Percentiles rank a stretch among this genome's conserved stretches.
These are phyloP conservation scores for Hyphopichia homilentoma DNA, from an alignment of 805 yeast species.

Conservation along the genomic window DNA sequence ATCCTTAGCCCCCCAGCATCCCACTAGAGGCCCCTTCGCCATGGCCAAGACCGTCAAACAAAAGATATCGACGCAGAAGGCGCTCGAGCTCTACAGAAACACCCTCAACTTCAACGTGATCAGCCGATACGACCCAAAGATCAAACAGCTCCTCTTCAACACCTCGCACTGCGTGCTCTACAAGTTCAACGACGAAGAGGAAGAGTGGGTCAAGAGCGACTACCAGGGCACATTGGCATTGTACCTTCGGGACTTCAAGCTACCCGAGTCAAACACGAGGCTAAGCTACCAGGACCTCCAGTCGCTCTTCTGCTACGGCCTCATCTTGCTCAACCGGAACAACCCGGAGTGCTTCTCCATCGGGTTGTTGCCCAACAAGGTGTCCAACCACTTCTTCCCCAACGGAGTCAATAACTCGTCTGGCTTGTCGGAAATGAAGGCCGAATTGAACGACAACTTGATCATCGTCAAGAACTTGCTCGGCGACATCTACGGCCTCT, in stretches of 20 bases:
- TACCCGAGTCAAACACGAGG: conserved; percentile 14
- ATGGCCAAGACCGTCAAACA: conserved; percentile 9
- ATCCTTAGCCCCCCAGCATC: no score
- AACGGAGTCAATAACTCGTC: conserved; percentile 21
- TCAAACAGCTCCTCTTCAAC: conserved; percentile 62
- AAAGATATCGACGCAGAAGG: conserved; percentile 39
- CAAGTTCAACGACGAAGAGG: conserved; percentile 51
- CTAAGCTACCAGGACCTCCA: conserved; percentile 29
- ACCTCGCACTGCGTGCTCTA: conserved; percentile 73
- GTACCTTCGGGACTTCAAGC: conserved; percentile 48
- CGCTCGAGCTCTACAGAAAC: conserved; percentile 60
- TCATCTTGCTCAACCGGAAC: conserved; percentile 63
- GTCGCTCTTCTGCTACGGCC: conserved; percentile 58
- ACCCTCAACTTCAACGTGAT: conserved; percentile 75
- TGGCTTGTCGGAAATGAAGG: conserved; percentile 48
- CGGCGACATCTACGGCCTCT: conserved; percentile 72
- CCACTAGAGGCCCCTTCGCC: no score
- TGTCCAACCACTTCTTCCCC: conserved; percentile 42
- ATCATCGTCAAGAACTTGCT: conserved; percentile 64
- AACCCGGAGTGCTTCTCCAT: conserved; percentile 69
- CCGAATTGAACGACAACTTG: conserved; percentile 65
- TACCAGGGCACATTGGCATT: conserved; percentile 68
- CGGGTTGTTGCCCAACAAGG: conserved; percentile 59
- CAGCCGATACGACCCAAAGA: conserved; percentile 69
- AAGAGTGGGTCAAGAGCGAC: conserved; percentile 70